Base-by-base conservation (phyloP, 2,329 filamentous ascomycete genomes). In the Pseudogymnoascus pannorum region DNA sequence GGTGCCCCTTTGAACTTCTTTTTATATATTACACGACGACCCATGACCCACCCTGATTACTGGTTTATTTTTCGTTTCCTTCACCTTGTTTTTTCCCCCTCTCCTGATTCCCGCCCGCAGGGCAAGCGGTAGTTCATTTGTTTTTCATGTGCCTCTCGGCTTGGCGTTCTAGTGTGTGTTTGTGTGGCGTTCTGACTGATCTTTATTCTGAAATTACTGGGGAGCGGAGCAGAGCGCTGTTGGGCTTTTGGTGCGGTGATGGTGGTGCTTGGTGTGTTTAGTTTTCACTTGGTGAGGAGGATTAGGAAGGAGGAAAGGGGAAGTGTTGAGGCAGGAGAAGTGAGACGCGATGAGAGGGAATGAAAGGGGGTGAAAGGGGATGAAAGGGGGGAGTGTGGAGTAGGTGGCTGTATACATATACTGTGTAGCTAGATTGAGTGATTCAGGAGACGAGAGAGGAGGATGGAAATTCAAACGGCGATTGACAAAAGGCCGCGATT, bases 21-120 rank as follows among this genome's bases (percentile, higher is more conserved):
- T 58, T 58, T 58, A 40, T 58, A 58, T 40, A 58, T 58, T 58
- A 58, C 57, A 58, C 36, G 31, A 36, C 57, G 33, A 40, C 57
- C 31, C 31, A 58, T 24, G 57, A 36, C 57, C 31, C 16, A n/a
- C 36, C 57, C 20, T 31, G 48, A 54, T 54, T 54, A 54, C 48
- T 31, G 48, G 44, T 18, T 51, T 51, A 31, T 54, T 54, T 54
- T 54, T 31, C 26, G n/a, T 54, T 54, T 54, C 18, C 24, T 26
- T 12, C 48, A 54, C 8, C 9, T 12, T 14, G 44, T 54, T 51
- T 51, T 54, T 54, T 20, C 18, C 18, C n/a, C 48, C 26, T 54
- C 48, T 14, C 48, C 48, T 54, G 48, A 54, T 54, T 54, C 48
- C 48, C 48, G 48, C 48, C 48, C 48, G 48, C 48, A 54, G 48